Conservation (phyloP, 805 yeast genomes). For the Cephaloascus fragrans region DNA sequence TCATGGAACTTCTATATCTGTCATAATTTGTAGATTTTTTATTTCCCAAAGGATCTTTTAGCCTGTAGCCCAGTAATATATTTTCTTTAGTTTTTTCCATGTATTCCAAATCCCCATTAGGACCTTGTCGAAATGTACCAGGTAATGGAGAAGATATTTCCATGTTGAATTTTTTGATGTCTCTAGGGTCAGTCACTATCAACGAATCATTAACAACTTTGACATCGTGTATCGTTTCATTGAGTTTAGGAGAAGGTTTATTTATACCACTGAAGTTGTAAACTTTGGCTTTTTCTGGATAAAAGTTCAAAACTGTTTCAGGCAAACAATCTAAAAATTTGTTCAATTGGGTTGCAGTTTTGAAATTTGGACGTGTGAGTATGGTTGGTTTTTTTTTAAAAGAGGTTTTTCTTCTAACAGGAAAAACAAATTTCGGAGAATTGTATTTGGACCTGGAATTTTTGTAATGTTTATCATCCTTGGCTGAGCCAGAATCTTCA, state of each 20-base stretch:
- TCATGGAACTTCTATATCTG: not conserved
- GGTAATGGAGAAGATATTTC: not conserved
- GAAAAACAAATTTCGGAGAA: slow-evolving; percentile 16
- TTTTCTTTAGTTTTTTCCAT: not conserved
- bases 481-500: no score
- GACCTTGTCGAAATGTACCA: not conserved
- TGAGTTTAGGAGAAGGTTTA: not conserved
- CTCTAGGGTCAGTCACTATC: not conserved
- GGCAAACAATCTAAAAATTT: slow-evolving; percentile 7
- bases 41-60: not conserved
- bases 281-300: not conserved
- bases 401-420: slow-evolving; percentile 23
- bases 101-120: not conserved
- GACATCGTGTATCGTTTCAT: not conserved
- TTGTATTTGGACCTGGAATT: slow-evolving; percentile 1
- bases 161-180: not conserved
- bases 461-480: no score
- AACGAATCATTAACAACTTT: not conserved
- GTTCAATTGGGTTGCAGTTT: slow-evolving; percentile 10
- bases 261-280: not conserved
- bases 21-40: not conserved
- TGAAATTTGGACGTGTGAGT: slow-evolving; percentile 12
- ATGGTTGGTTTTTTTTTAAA: slow-evolving; percentile 10
- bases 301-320: not conserved
- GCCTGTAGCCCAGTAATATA: not conserved